Base-by-base conservation (phyloP, 371 early-diverging fungal species). In the Gilbertella persicaria region DNA sequence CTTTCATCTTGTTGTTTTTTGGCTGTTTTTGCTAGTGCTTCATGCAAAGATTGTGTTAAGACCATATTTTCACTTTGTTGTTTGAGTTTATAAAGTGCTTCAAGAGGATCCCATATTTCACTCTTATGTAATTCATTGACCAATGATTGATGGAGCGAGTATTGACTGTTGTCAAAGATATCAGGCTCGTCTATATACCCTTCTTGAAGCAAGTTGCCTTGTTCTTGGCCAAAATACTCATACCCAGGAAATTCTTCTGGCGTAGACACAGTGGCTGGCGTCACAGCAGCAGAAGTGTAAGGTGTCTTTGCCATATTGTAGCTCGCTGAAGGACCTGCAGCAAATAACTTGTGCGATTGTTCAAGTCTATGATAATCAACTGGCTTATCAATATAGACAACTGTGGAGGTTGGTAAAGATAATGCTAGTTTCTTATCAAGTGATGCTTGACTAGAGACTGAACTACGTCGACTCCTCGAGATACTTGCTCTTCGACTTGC, bases 241-340 rank as follows among this genome's bases (percentile, higher is more conserved):
- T 50, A 24, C 3, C 35, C 25, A 13, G 25, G 38, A 25, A 33
- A 46, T 14, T 40, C 35, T 9, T 50, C 53, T 4, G 53, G 53
- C 8, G 55, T 30, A 3, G 17, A 23, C 12, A 23, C 20, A 10
- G 35, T 28, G 0, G 51, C 62, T 13, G 65, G 65, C 24, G 65
- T 55, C 5, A 37, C 60, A 49, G 65, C 60, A 30, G 65, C 65
- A 40, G 65, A 64, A 12, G 65, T 64, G 37, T 64, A 64, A 12
- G 65, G 65, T 5, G 65, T 64, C 20, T 64, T 64, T 2, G 45
- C 44, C 13, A 24, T 55, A 29, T 13, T 33, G 33, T 33, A 33
- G 2, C 13, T 44, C 1, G 24, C 21, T 0, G 56, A 43, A 4
- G 43, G 35, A 19, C 36, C 35, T 5, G 33, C 30, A 39, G 60